A percentile compares a stretch with the other conserved stretches of the same genome.
phyloP scores from a whole-genome alignment of 2,329 filamentous ascomycete species.

The Cladosporium sp. region DNA sequence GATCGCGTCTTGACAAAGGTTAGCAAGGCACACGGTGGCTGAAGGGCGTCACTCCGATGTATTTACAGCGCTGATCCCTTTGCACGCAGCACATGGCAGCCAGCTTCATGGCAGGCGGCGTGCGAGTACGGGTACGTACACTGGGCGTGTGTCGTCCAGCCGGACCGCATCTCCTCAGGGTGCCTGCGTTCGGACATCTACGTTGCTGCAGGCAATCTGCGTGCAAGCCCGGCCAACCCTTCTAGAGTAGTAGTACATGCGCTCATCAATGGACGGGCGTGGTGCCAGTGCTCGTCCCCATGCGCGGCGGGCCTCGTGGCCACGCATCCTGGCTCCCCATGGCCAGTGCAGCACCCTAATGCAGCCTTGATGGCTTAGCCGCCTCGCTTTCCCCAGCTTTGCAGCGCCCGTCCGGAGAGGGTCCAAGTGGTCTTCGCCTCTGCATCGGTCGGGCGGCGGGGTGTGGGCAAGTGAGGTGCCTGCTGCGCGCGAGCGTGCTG shows the following conservation, averaged over 20 bases:
- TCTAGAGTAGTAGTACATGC: conserved; percentile 1
- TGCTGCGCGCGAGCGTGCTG: conserved; percentile 1
- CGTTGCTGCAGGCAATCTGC: conserved; percentile 6
- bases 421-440: background rate
- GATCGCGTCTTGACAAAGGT: background rate
- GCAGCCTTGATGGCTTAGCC: conserved; percentile 8
- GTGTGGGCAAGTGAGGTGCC: background rate
- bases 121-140: background rate
- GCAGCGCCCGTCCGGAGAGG: conserved; percentile 11
- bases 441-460: conserved; percentile 11
- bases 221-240: conserved; percentile 4
- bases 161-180: conserved; percentile 8
- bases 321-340: conserved; percentile 2
- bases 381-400: conserved; percentile 10
- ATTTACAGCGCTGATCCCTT: background rate
- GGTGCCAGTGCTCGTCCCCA: background rate
- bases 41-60: background rate
- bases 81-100: background rate
- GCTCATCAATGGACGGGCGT: background rate
- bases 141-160: background rate
- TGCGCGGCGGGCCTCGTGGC: conserved; percentile 6
- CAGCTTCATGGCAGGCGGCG: background rate
- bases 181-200: conserved; percentile 8
- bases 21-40: background rate
- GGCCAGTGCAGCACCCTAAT: conserved; percentile 8